Conservation (phyloP, 2,329 filamentous ascomycete genomes). For the Claviceps fusiformis region DNA sequence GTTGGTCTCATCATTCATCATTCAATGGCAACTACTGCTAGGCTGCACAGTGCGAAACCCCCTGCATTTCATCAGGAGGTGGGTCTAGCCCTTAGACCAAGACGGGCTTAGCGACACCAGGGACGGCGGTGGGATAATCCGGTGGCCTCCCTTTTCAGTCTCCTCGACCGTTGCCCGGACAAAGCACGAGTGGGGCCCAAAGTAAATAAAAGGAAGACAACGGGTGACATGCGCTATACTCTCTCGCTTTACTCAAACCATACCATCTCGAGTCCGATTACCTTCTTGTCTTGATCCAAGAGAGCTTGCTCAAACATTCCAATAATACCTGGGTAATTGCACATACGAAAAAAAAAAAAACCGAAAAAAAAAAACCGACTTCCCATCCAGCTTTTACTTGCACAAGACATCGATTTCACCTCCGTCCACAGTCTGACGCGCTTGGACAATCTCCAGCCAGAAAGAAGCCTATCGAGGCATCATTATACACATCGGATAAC, state of each 20-base stretch:
- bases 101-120: conserved; percentile 1
- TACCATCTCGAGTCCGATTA: conserved; percentile 8
- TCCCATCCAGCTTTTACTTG: conserved; percentile 26
- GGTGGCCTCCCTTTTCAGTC: background rate
- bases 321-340: background rate
- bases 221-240: conserved; percentile 9
- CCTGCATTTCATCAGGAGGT: background rate
- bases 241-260: conserved; percentile 15
- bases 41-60: background rate
- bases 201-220: conserved; percentile 32
- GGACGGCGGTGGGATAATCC: conserved; percentile 7
- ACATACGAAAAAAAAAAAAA: background rate
- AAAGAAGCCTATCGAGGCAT: conserved; percentile 27
- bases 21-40: background rate
- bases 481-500: conserved; percentile 34
- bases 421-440: conserved; percentile 12
- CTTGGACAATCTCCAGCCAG: conserved; percentile 28
- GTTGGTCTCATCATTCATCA: background rate
- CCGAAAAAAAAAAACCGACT: background rate
- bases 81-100: background rate
- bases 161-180: conserved; percentile 21
- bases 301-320: conserved; percentile 10
- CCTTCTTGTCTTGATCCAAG: conserved; percentile 3
- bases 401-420: conserved; percentile 21
- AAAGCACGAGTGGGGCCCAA: conserved; percentile 20